Base-by-base conservation (phyloP, 2,329 filamentous ascomycete species). In the Colletotrichum spinosum region DNA sequence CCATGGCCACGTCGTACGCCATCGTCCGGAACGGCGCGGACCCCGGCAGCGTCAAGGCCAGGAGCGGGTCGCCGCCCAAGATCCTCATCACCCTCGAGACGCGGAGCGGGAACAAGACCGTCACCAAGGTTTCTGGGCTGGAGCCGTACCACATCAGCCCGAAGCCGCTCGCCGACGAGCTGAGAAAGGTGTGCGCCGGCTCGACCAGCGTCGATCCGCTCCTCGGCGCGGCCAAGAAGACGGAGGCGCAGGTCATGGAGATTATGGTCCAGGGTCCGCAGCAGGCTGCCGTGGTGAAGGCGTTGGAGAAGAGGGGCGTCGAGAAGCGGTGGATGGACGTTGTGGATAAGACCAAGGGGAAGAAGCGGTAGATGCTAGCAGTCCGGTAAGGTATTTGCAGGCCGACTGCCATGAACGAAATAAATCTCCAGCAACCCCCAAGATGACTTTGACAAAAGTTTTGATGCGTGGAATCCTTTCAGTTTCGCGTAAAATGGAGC, bases 101-200 rank as follows among this genome's bases (percentile, higher is more conserved):
- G 13, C 34, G 52, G 41, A 55, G 52, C 52, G 52, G 52, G 1
- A 55, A 55, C 41, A 55, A 55, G 38, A 55, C 52, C 11, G 52
- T 45, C 41, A 55, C 52, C 6, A 55, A 55, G 10, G 39, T 55
- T 12, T 55, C 52, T 8, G 52, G 52, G 9, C 38, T 55, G 13
- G 52, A 55, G 8, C 17, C 52, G 8, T 55, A 55, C 11, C 52
- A 55, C 52, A 45, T 55, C 52, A 55, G 34, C 52, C 52, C 52
- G 2, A 55, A 35, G 38, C 52, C 25, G 12, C 13, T 55, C 17
- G 52, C 52, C 13, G 41, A 55, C 13, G 52, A 55, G 52, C 13
- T 55, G 13, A 55, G 52, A 17, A 55, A 55, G 52, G 52, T 55
- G 2, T 55, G 52, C 13, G 52, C 52, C 15, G 52, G 52, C 0